phyloP scores from a whole-genome alignment of 2,329 filamentous ascomycete genomes.

The Pseudopithomyces maydicus region DNA sequence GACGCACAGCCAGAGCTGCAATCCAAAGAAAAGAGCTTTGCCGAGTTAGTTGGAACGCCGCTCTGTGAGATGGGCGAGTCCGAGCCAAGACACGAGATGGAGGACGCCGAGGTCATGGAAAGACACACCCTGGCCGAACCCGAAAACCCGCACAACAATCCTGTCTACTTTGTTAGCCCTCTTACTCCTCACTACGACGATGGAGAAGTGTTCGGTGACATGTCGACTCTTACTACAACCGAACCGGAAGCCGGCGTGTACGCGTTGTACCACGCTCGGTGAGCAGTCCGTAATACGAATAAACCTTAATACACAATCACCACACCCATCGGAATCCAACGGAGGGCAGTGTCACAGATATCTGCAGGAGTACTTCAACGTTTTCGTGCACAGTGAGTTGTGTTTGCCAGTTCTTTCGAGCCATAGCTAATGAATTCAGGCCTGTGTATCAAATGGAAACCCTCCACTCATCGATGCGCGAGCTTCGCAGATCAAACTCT shows the following conservation, averaged over 20 bases:
- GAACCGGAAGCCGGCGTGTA: conserved; percentile 11
- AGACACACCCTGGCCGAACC: conserved; percentile 8
- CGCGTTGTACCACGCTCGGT: conserved; percentile 9
- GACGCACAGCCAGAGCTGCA: conserved; percentile 11
- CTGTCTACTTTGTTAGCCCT: conserved; percentile 9
- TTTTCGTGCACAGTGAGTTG: neutral
- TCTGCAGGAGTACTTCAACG: neutral
- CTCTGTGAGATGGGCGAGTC: conserved; percentile 22
- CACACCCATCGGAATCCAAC: neutral
- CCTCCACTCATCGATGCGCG: too few species aligned
- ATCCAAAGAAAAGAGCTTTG: conserved; percentile 17
- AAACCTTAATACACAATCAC: too few species aligned
- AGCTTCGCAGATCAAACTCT: too few species aligned
- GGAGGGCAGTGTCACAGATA: neutral
- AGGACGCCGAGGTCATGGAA: conserved; percentile 19
- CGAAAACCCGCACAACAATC: conserved; percentile 7
- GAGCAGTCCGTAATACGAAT: neutral
- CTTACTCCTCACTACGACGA: conserved; percentile 8
- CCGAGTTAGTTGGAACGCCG: conserved; percentile 18
- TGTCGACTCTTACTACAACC: conserved; percentile 1
- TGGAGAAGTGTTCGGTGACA: conserved; percentile 10
- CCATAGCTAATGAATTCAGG: neutral
- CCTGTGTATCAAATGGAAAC: neutral
- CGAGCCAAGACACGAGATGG: conserved; percentile 24
- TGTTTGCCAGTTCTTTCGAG: neutral